Evolutionary conservation across 2,329 filamentous ascomycete species (phyloP), one percentile per base, ranked within the genome.

Genomic region (Calonectria fujianensis): DNA sequence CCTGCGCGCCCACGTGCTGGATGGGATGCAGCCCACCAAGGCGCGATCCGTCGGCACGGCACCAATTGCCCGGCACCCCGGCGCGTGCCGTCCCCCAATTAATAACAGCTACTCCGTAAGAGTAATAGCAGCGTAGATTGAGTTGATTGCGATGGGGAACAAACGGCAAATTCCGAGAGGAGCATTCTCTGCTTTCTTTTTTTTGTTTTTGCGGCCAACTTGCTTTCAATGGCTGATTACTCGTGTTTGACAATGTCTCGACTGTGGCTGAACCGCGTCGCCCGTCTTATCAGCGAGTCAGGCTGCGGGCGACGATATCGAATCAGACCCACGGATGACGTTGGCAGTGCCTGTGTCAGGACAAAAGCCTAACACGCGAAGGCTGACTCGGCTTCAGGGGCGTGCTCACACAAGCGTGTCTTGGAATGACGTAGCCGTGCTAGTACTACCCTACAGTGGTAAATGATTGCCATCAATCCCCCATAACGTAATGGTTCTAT

Each of bases 1-100:
- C 16, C 41, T 45, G n/a, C 2, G 41, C 18, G 8, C 45, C 45
- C 45, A 48, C 45, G 45, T 48, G 45, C n/a, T 10, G n/a, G 20
- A 48, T 48, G 45, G n/a, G 20, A 48, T 48, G 45, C 45, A 48
- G 45, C 45, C 45, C 45, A 48, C 45, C 45, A 48, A 48, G 45
- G 45, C 45, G n/a, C 45, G 45, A 48, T 7, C 45, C 45, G 45
- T 24, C 45, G n/a, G 45, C 45, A 24, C 45, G 45, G 45, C 45
- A 48, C n/a, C n/a, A 48, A 48, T 24, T 48, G 13, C 45, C 45
- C 45, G 45, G 24, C 45, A 48, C 45, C 45, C 45, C 20, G 45
- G 45, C 45, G 45, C 20, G 20, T 24, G 45, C n/a, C 45, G 20
- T 24, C 45, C 45, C n/a, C n/a, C 4, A 48, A 24, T 24, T 48